Evolutionary conservation across 2,329 filamentous ascomycete genomes (phyloP).

Genomic region (Torrubiella hemipterigena): DNA sequence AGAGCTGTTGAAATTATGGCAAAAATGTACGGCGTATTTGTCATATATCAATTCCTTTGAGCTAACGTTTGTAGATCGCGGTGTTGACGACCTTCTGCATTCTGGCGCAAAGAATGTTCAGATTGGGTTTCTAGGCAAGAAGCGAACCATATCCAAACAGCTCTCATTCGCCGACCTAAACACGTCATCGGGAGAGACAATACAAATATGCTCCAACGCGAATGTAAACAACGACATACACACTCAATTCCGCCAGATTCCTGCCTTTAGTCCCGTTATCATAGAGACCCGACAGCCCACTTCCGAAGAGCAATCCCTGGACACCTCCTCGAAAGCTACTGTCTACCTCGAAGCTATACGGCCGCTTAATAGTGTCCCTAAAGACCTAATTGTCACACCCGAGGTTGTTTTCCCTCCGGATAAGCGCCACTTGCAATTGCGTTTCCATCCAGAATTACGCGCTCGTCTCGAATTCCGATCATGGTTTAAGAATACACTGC

Average conservation of each 20-base stretch:
- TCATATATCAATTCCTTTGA: not conserved
- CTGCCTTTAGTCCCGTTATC: slow-evolving; percentile 39
- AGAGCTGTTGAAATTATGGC: slow-evolving; percentile 16
- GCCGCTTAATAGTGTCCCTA: slow-evolving; percentile 23
- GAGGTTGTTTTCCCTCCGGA: slow-evolving; percentile 64
- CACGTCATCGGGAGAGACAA: slow-evolving; percentile 22
- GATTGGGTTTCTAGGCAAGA: slow-evolving; percentile 58
- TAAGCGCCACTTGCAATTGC: slow-evolving; percentile 72
- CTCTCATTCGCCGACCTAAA: slow-evolving; percentile 57
- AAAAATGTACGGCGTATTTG: slow-evolving; percentile 15
- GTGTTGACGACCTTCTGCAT: slow-evolving; percentile 11
- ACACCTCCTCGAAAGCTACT: slow-evolving; percentile 33
- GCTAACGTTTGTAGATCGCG: slow-evolving; percentile 14
- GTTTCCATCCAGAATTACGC: slow-evolving; percentile 57
- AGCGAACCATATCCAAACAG: slow-evolving; percentile 54
- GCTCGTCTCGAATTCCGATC: slow-evolving; percentile 61
- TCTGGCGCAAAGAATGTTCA: slow-evolving; percentile 25
- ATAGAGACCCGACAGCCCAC: slow-evolving; percentile 26
- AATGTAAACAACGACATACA: slow-evolving; percentile 23
- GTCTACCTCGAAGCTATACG: slow-evolving; percentile 48
- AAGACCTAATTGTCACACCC: slow-evolving; percentile 63
- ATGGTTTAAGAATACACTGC: slow-evolving; percentile 39
- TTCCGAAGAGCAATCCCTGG: slow-evolving; percentile 9
- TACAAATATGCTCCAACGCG: slow-evolving; percentile 32
- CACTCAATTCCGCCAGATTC: slow-evolving; percentile 30